These are phyloP conservation scores for Eucalyptus erythrocorys DNA, from an alignment of 345 rosid genomes.

Conservation along the genomic window DNA sequence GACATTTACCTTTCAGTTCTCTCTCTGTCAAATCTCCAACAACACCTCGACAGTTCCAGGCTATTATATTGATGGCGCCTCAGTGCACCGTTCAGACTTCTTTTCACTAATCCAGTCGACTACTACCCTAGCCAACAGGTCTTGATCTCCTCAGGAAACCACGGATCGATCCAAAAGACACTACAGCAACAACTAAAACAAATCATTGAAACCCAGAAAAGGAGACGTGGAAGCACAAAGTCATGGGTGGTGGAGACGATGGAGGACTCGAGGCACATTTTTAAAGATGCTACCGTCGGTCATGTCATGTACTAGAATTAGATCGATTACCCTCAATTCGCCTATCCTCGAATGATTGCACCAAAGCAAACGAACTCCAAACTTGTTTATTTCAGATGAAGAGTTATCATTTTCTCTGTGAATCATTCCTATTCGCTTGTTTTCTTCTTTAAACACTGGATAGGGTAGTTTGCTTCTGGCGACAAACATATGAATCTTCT, in stretches of 20 bases:
- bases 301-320: neutral
- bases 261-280: neutral
- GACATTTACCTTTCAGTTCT: neutral
- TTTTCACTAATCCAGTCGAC: neutral
- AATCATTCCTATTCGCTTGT: neutral
- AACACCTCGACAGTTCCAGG: neutral
- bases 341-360: neutral
- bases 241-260: neutral
- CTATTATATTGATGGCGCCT: neutral
- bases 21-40: neutral
- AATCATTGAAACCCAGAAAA: neutral
- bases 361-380: neutral
- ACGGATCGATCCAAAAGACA: neutral
- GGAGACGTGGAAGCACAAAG: neutral
- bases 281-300: neutral
- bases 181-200: neutral
- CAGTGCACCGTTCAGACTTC: neutral
- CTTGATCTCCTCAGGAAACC: neutral
- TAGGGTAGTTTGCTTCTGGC: neutral
- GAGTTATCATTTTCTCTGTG: neutral
- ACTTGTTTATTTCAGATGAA: neutral
- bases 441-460: neutral
- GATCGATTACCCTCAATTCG: neutral
- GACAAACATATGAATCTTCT: neutral
- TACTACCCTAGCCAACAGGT: neutral